These are phyloP conservation scores for Jamesozyma lodderae DNA, from an alignment of 805 yeast genomes.

Conservation along the genomic window DNA sequence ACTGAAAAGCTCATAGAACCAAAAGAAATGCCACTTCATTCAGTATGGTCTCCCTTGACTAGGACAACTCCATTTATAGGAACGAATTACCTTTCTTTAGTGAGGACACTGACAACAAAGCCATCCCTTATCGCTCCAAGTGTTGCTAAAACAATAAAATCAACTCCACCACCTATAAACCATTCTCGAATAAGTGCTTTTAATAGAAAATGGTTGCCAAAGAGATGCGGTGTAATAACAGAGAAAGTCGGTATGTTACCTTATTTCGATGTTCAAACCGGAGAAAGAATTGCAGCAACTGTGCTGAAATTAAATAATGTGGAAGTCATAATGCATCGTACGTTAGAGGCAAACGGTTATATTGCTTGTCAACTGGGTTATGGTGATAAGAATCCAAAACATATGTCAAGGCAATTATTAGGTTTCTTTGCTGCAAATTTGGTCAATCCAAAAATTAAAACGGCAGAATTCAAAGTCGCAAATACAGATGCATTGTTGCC, in stretches of 20 bases:
- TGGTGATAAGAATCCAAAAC: constrained; percentile 55
- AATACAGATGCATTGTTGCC: constrained; percentile 57
- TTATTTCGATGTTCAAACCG: constrained; percentile 58
- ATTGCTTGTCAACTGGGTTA: constrained; percentile 81
- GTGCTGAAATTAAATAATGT: constrained; percentile 79
- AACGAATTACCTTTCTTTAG: no score
- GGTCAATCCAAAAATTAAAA: constrained; percentile 71
- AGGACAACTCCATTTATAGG: no score
- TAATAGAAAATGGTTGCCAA: constrained; percentile 59
- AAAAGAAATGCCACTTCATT: no score
- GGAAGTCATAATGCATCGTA: constrained; percentile 72
- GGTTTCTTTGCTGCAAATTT: constrained; percentile 72
- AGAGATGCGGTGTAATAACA: constrained; percentile 78
- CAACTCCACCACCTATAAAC: constrained; percentile 41
- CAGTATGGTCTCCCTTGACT: no score
- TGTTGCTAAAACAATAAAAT: constrained; percentile 19
- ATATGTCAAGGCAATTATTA: constrained; percentile 54
- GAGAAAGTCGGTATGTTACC: constrained; percentile 86
- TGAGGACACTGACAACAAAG: constrained; percentile 8
- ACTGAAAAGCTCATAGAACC: no score
- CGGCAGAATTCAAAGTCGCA: constrained; percentile 74
- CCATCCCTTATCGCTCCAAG: constrained; percentile 26
- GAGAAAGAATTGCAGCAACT: constrained; percentile 72
- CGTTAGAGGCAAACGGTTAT: constrained; percentile 67
- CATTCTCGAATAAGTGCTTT: constrained; percentile 66